Base-by-base conservation (phyloP, 192 early-diverging fungal species). In the Pecoramyces ruminantium region DNA sequence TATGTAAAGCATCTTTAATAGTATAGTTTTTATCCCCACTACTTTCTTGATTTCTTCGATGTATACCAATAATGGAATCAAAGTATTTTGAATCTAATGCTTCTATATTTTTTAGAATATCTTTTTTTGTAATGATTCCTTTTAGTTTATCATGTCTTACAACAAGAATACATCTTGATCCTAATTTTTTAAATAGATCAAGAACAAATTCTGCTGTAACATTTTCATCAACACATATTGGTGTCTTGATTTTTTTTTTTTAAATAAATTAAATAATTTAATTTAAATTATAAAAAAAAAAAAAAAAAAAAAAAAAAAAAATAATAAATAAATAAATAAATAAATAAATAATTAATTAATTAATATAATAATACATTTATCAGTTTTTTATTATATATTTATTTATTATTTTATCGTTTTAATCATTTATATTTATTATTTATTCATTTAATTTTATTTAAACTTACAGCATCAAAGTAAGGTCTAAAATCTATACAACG, bases 161-260 rank as follows among this genome's bases (percentile, higher is more conserved):
- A 4, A 51, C 42, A 2, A 51, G 2, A 21, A 51, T 51, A 51
- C 42, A 51, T 13, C 42, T 17, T 21, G 42, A 51, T 51, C 92
- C 94, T 79, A 95, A 87, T 86, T 95, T 94, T 79, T 92, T 93
- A 83, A 95, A 95, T 42, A 95, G 88, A 85, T 94, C 92, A 82
- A 93, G 86, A 0, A 92, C 92, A 0, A 93, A 93, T 80, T 94
- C 94, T 14, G 92, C 85, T 4, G 93, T 86, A 29, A 89, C 86
- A 38, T 89, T 87, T 28, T 93, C 93, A 25, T 91, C 86, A 21
- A 94, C 93, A 0, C 90, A 90, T 25, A 93, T 88, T 0, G 94
- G 93, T 28, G 90, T 92, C 30, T 88, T 28, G 21, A 82, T 79
- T 9, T 86, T 14, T 13, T 40, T 3, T 8, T 40, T 40, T 14